Evolutionary conservation across 441 rosid species (phyloP).

Genomic region (Erysimum pusillum): DNA sequence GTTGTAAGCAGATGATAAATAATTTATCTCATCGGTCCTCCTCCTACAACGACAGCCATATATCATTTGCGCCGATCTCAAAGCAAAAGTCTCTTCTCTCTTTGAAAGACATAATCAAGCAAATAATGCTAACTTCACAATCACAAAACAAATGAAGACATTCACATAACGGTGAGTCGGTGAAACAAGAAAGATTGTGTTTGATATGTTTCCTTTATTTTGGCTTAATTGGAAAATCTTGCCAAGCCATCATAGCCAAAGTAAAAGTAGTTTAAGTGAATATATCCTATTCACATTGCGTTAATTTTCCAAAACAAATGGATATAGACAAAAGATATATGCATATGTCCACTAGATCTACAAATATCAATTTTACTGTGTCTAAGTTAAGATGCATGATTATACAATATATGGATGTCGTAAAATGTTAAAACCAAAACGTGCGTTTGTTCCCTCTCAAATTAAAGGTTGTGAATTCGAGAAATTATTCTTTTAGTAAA

Average conservation of each 20-base stretch:
- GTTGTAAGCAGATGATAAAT: slow-evolving; percentile 25
- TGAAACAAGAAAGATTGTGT: slow-evolving; percentile 33
- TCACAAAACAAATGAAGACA: slow-evolving; percentile 42
- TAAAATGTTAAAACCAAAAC: slow-evolving; percentile 33
- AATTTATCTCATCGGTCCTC: slow-evolving; percentile 14
- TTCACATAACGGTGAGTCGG: slow-evolving; percentile 28
- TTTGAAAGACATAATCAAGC: slow-evolving; percentile 19
- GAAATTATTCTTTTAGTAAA: background rate
- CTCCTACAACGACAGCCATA: slow-evolving; percentile 39
- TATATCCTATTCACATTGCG: slow-evolving; percentile 5
- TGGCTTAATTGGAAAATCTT: slow-evolving; percentile 5
- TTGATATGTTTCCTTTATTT: slow-evolving; percentile 22
- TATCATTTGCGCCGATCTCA: slow-evolving; percentile 20
- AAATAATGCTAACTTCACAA: slow-evolving; percentile 15
- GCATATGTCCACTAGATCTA: slow-evolving; percentile 31
- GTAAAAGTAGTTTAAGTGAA: background rate
- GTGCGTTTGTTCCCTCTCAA: slow-evolving; percentile 47
- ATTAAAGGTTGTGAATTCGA: slow-evolving; percentile 22
- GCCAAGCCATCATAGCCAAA: background rate
- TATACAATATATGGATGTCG: slow-evolving; percentile 20
- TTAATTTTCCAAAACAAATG: slow-evolving; percentile 15
- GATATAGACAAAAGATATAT: slow-evolving; percentile 12
- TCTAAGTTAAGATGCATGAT: slow-evolving; percentile 27
- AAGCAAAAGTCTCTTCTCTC: slow-evolving; percentile 25
- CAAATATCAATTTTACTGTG: background rate